phyloP scores from a whole-genome alignment of 495 filamentous ascomycete species.

The Daldinia vernicosa region DNA sequence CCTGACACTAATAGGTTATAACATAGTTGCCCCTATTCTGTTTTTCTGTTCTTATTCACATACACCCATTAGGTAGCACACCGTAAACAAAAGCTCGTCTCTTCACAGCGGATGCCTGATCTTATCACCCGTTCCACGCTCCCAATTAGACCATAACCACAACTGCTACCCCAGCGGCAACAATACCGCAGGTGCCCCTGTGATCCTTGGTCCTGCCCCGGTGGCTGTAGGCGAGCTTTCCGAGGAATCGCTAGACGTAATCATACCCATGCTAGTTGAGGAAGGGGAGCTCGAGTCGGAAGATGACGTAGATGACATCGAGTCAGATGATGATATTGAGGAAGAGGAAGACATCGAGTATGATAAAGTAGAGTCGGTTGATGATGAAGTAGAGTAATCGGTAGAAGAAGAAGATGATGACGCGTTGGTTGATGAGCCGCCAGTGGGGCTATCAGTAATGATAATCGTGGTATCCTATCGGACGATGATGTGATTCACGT shows the following conservation, averaged over 20 bases:
- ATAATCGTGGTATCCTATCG: neutral
- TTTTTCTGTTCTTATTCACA: no score
- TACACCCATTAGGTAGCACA: no score
- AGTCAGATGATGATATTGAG: neutral
- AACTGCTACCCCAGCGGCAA: neutral
- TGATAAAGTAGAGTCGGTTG: neutral
- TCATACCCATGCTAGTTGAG: neutral
- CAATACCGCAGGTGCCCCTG: neutral
- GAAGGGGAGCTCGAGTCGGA: neutral
- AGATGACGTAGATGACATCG: neutral
- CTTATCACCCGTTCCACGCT: no score
- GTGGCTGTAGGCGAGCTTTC: neutral
- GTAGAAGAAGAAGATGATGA: neutral
- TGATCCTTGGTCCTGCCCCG: neutral
- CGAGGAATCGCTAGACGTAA: neutral
- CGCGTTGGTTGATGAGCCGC: no score
- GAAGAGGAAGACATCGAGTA: neutral
- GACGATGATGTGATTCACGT: slow-evolving; percentile 45
- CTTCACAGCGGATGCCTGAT: no score
- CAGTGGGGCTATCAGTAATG: neutral
- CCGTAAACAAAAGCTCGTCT: no score
- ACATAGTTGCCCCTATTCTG: no score
- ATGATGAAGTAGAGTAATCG: neutral
- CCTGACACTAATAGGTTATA: no score
- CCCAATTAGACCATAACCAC: neutral